phyloP scores from a whole-genome alignment of 2,329 filamentous ascomycete genomes.

The Corniculantispora saksenae region DNA sequence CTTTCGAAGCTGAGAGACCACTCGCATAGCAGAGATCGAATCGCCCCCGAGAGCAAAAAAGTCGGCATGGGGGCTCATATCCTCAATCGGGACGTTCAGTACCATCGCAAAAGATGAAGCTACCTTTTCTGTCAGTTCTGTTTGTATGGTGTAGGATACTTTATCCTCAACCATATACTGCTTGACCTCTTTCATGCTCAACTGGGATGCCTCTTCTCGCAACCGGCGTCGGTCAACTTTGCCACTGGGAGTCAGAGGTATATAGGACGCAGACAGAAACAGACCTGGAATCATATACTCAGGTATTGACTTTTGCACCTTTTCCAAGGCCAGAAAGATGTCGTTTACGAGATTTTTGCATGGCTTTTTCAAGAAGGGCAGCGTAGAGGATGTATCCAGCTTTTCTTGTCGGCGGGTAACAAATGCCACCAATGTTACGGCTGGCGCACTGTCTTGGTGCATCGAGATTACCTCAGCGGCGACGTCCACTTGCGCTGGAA shows the following conservation, averaged over 20 bases:
- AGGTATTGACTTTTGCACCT: slow-evolving; percentile 16
- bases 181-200: too few species aligned
- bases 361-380: too few species aligned
- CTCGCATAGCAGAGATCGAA: slow-evolving; percentile 46
- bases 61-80: too few species aligned
- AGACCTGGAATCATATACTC: slow-evolving; percentile 6
- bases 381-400: too few species aligned
- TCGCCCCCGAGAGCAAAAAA: slow-evolving; percentile 52
- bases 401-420: background rate
- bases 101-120: too few species aligned
- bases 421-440: background rate
- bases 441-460: background rate
- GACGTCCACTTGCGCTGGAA: slow-evolving; percentile 13
- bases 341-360: too few species aligned
- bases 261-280: background rate
- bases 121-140: too few species aligned
- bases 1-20: too few species aligned
- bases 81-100: too few species aligned
- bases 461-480: background rate
- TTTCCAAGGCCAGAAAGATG: slow-evolving; percentile 23
- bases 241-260: background rate
- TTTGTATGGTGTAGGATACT: too few species aligned
- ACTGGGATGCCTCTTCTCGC: too few species aligned
- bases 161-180: too few species aligned
- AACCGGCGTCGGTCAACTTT: slow-evolving; percentile 34